A percentile compares a stretch with the other conserved stretches of the same genome.
phyloP scores from a whole-genome alignment of 108 stramenopile species.

The Nannochloropsis salina region DNA sequence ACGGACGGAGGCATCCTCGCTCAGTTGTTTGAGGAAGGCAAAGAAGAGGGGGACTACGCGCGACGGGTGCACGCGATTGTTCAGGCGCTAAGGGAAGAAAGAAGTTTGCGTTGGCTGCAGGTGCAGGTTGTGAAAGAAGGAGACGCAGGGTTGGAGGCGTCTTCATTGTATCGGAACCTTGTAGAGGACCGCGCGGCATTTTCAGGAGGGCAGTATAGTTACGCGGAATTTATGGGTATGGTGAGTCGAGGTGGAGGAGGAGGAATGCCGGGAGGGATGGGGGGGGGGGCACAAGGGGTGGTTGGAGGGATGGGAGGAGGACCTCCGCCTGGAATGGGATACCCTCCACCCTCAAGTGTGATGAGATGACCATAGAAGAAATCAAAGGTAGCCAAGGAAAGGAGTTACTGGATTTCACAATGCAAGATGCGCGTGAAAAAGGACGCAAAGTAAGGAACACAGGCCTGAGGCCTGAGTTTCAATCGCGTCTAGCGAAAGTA shows the following conservation, averaged over 20 bases:
- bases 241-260: constrained; percentile 40
- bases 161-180: constrained; percentile 84
- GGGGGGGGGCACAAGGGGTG: not conserved
- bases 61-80: not conserved
- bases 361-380: not conserved
- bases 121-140: constrained; percentile 72
- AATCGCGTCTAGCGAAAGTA: not conserved
- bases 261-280: not conserved
- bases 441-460: not conserved
- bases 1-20: constrained; percentile 61
- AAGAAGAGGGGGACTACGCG: not conserved
- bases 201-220: constrained; percentile 80
- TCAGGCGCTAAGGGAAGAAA: not conserved
- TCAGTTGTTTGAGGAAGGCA: not conserved
- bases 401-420: not conserved
- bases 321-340: not conserved
- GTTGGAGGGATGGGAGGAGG: not conserved
- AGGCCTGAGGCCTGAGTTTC: not conserved
- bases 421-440: not conserved
- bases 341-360: not conserved
- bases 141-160: constrained; percentile 67
- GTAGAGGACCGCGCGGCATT: constrained; percentile 92
- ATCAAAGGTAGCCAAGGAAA: not conserved
- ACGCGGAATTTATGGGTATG: constrained; percentile 73
- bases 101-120: not conserved